Conservation (phyloP, 1,139 yeast species). For the Petasospora fabianii region DNA sequence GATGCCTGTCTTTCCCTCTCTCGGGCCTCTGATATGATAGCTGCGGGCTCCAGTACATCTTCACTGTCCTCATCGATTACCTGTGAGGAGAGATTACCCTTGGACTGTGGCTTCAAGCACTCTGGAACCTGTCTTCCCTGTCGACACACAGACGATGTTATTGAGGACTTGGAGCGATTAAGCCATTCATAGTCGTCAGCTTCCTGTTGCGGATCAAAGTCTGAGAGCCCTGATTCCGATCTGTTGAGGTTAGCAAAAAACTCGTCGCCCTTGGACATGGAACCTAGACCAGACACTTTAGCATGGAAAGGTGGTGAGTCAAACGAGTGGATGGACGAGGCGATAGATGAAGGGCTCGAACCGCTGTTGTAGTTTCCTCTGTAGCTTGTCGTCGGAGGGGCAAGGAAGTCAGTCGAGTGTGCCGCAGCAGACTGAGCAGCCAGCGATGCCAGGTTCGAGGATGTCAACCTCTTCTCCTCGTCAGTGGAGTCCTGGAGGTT, state of each 20-base stretch:
- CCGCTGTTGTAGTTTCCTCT: constrained; percentile 14
- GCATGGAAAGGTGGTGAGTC: constrained; percentile 21
- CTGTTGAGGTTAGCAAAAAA: constrained; percentile 6
- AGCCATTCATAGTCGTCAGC: constrained; percentile 9
- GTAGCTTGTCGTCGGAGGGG: constrained; percentile 20
- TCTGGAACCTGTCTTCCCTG: not conserved
- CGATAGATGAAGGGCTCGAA: constrained; percentile 19
- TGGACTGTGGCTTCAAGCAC: not conserved
- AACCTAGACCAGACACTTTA: constrained; percentile 4
- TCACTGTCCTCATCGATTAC: constrained; percentile 3
- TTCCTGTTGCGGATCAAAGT: constrained; percentile 7
- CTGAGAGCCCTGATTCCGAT: constrained; percentile 7
- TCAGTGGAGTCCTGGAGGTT: constrained; percentile 5
- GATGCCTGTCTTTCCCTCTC: not conserved
- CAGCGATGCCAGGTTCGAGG: constrained; percentile 11
- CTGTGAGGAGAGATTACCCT: constrained; percentile 1
- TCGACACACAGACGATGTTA: not conserved
- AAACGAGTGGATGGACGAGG: constrained; percentile 18
- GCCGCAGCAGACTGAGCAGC: constrained; percentile 16
- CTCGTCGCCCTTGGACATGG: constrained; percentile 1
- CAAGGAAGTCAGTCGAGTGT: constrained; percentile 14
- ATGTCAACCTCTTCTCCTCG: not conserved
- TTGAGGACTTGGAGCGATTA: constrained; percentile 7
- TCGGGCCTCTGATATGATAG: too few species aligned
- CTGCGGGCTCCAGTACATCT: too few species aligned